Evolutionary conservation across 352 stramenopile species (phyloP), one percentile per base, ranked within the genome.

Genomic region (Phytophthora nicotianae): DNA sequence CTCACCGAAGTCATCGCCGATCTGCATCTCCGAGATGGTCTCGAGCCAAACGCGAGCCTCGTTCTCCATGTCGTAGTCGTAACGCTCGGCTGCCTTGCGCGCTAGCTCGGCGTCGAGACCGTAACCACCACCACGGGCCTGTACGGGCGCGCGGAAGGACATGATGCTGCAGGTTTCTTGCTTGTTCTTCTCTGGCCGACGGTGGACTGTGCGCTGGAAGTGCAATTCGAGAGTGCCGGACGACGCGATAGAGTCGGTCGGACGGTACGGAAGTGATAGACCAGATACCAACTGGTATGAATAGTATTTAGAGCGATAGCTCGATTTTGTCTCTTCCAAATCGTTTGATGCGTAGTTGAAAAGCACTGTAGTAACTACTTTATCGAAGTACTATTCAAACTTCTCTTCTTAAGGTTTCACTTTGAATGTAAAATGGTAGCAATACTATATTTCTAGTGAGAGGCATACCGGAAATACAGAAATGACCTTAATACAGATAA

Each of bases 21-120:
- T 93, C 45, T 80, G 64, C 62, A 88, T 73, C 40, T 73, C 75
- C 32, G 87, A 94, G 51, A 97, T 80, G 23, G 65, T 68, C 60
- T 97, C 87, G 59, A 97, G 86, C 91, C 89, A 97, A 51, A 79
- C 76, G 50, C 83, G 83, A 35, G 87, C 89, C 59, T 96, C 86
- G 48, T 80, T 60, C 72, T 97, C 90, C 72, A 91, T 86, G 24
- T 89, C 79, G 66, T 91, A 88, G 75, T 97, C 90, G 70, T 97
- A 97, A 40, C 81, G 85, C 50, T 92, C 85, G n/a, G 87, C 85
- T 5, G 86, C 88, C 42, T 81, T 88, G 21, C 75, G 74, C 42
- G 91, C 91, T 17, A 97, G 79, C 78, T 97, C 88, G 3, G 90
- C 90, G 65, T 97, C 91, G 23, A 97, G 83, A 3, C 91, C 91